Conservation (phyloP, 1,284 basidiomycete genomes). For the Papiliotrema terrestris region DNA sequence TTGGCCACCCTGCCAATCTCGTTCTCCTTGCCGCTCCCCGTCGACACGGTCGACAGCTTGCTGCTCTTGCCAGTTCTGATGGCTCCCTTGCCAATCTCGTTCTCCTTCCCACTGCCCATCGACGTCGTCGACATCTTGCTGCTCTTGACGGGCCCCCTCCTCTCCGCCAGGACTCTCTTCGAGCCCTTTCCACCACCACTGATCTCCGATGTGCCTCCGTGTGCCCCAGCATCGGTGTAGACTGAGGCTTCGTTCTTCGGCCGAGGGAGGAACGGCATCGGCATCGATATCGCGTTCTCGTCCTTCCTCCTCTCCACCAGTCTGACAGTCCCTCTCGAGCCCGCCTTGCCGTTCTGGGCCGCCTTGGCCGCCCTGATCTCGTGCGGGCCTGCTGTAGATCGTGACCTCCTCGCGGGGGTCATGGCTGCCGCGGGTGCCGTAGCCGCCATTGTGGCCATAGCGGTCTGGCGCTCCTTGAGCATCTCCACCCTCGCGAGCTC, state of each 20-base stretch:
- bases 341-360: not conserved
- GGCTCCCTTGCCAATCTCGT: not conserved
- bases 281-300: not conserved
- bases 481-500: conserved; percentile 13
- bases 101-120: conserved; percentile 11
- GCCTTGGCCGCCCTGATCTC: not conserved
- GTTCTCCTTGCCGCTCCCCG: conserved; percentile 12
- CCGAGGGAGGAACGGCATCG: not conserved
- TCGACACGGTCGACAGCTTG: not conserved
- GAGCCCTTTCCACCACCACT: not conserved
- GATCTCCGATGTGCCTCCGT: not conserved
- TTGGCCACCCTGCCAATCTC: not conserved
- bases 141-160: not conserved
- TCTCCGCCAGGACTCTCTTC: not conserved
- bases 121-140: not conserved
- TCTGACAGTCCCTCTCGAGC: not conserved
- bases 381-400: not conserved
- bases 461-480: conserved; percentile 15
- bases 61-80: not conserved
- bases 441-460: too few relatives aligned
- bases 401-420: not conserved
- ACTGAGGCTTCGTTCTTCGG: not conserved
- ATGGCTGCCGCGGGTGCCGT: too few relatives aligned
- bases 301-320: not conserved
- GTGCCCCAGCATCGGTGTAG: not conserved